phyloP scores from a whole-genome alignment of 2,329 filamentous ascomycete genomes.

The Xylaria hypoxylon region DNA sequence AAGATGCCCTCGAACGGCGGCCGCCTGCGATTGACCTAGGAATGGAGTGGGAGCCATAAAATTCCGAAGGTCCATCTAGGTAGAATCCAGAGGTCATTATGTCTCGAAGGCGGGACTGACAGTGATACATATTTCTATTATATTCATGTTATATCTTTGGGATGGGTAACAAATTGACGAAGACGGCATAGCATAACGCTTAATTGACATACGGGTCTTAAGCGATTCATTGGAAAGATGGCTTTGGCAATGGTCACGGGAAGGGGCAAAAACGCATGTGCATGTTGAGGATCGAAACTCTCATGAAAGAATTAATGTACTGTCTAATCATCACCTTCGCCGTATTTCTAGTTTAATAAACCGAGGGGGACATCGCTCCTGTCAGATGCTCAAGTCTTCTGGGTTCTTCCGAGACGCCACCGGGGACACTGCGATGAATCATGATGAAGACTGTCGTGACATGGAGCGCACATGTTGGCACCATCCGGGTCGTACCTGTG shows the following conservation, averaged over 20 bases:
- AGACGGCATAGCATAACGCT: neutral
- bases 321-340: neutral
- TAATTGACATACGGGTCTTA: neutral
- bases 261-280: neutral
- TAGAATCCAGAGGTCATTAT: conserved; percentile 2
- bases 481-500: no score
- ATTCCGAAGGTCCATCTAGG: neutral
- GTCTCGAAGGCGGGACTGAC: neutral
- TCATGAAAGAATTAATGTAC: conserved; percentile 1
- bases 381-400: neutral
- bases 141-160: neutral
- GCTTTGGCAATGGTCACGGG: neutral
- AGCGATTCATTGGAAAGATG: neutral
- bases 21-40: neutral
- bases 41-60: neutral
- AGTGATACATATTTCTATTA: no score
- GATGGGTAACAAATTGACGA: neutral
- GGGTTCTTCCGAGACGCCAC: neutral
- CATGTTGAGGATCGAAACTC: neutral
- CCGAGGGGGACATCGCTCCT: neutral
- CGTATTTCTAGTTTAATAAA: neutral
- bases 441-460: no score
- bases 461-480: no score
- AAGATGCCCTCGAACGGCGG: neutral
- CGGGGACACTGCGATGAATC: no score